Evolutionary conservation across 108 stramenopile species (phyloP).

Genomic region (Nitzschia sp.): DNA sequence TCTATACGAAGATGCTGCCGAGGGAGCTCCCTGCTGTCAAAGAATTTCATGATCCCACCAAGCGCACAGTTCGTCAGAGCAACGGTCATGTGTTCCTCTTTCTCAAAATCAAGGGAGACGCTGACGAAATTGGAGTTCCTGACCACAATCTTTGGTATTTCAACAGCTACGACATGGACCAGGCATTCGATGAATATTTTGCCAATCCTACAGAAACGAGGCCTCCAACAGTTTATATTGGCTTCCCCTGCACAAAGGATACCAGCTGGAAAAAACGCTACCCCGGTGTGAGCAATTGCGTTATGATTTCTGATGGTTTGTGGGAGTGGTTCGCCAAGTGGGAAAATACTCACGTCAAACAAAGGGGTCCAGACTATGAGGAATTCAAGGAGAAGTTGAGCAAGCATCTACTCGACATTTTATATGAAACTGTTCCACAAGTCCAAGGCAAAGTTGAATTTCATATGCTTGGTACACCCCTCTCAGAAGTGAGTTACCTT

Average conservation of each 20-base stretch:
- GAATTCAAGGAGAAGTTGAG: slow-evolving; percentile 48
- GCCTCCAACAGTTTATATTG: slow-evolving; percentile 72
- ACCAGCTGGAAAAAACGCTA: slow-evolving; percentile 46
- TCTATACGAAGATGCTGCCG: slow-evolving; percentile 54
- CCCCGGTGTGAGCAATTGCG: slow-evolving; percentile 49
- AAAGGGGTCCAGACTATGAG: slow-evolving; percentile 50
- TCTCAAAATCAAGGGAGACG: slow-evolving; percentile 54
- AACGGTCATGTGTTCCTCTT: slow-evolving; percentile 60
- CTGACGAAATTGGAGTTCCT: slow-evolving; percentile 39
- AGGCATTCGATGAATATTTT: slow-evolving; percentile 56
- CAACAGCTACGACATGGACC: slow-evolving; percentile 54
- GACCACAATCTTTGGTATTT: slow-evolving; percentile 65
- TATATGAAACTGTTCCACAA: slow-evolving; percentile 55
- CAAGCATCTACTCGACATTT: slow-evolving; percentile 52
- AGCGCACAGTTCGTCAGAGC: slow-evolving; percentile 40
- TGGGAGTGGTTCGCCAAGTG: slow-evolving; percentile 55
- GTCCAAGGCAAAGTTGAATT: slow-evolving; percentile 47
- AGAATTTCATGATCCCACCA: slow-evolving; percentile 37
- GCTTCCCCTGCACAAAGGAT: slow-evolving; percentile 63
- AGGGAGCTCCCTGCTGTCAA: slow-evolving; percentile 43
- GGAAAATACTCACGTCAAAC: slow-evolving; percentile 23
- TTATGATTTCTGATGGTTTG: slow-evolving; percentile 53
- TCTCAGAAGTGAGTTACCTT: slow-evolving; percentile 50
- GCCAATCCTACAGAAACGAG: slow-evolving; percentile 47
- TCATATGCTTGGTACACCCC: slow-evolving; percentile 46